Evolutionary conservation across 805 yeast genomes (phyloP), one percentile per base, ranked within the genome.

Genomic region (Barnettozyma populi): DNA sequence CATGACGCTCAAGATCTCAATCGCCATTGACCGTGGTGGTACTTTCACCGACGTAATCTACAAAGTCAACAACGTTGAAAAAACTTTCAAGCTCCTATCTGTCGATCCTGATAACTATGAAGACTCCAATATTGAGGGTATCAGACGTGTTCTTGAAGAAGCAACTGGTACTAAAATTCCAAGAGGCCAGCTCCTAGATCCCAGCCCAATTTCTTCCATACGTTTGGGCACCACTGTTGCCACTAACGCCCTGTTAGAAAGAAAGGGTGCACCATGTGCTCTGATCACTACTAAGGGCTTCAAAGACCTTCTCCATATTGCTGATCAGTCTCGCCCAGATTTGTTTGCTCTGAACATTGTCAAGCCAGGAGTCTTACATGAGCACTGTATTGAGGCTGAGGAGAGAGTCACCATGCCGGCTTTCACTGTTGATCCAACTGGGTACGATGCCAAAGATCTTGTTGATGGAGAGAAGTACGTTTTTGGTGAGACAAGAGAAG

Each of bases 351-450:
- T 76, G 54, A 71, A 74, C 20, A 75, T 76, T 35, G 66, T 65
- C 25, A 75, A 74, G 49, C 73, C 76, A 39, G 74, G 69, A 8
- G 76, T 71, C 19, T 63, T 76, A 44, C 75, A 74, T 45, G 63
- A 65, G 19, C 50, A 57, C 21, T 78, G 74, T 5, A 60, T 76
- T 24, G 80, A 76, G 54, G 65, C 73, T 37, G 77, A 74, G 48
- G 81, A 75, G 54, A 62, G 81, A 52, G 76, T 76, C 34, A 74
- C 95, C 1, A 70, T 86, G 43, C 90, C 78, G 48, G 82, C 77
- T 44, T 85, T 73, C 56, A 72, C 78, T 11, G 90, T 82, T 62
- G 84, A 84, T 56, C 87, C 86, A 6, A 69, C 66, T 38, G 62
- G 62, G 8, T 54, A 59, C 53, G 49, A 56, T 43, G 74, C 63